Evolutionary conservation across 2,329 filamentous ascomycete genomes (phyloP).

Genomic region (Ophiostoma himal-ulmi): DNA sequence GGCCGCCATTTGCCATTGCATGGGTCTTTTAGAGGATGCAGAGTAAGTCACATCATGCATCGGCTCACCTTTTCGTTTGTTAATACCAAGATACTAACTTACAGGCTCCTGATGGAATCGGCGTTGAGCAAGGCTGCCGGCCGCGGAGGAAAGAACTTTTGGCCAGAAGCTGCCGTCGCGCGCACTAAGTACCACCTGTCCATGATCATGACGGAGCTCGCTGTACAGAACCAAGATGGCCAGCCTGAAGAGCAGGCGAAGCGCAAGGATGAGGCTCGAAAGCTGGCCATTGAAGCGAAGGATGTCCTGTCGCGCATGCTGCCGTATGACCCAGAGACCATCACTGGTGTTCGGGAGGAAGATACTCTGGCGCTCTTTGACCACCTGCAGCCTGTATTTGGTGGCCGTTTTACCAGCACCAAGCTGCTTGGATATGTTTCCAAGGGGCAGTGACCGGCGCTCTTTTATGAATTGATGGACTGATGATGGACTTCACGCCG

Average conservation of each 20-base stretch:
- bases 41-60: neutral
- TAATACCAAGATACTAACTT: neutral
- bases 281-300: slow-evolving; percentile 24
- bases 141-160: slow-evolving; percentile 21
- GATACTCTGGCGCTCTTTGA: slow-evolving; percentile 26
- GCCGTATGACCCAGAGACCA: slow-evolving; percentile 25
- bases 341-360: slow-evolving; percentile 16
- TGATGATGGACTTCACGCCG: neutral
- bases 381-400: slow-evolving; percentile 26
- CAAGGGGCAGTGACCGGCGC: neutral
- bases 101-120: neutral
- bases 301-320: slow-evolving; percentile 26
- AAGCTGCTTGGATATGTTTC: slow-evolving; percentile 24
- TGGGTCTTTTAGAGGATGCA: slow-evolving; percentile 23
- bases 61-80: neutral
- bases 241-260: neutral
- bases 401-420: slow-evolving; percentile 24
- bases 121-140: neutral
- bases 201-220: neutral
- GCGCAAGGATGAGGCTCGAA: slow-evolving; percentile 14
- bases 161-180: slow-evolving; percentile 24
- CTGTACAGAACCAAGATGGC: slow-evolving; percentile 16
- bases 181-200: slow-evolving; percentile 26
- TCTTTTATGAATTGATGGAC: neutral
- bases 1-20: slow-evolving; percentile 22